These are phyloP conservation scores for Cudoniella acicularis DNA, from an alignment of 495 filamentous ascomycete genomes.

Conservation along the genomic window DNA sequence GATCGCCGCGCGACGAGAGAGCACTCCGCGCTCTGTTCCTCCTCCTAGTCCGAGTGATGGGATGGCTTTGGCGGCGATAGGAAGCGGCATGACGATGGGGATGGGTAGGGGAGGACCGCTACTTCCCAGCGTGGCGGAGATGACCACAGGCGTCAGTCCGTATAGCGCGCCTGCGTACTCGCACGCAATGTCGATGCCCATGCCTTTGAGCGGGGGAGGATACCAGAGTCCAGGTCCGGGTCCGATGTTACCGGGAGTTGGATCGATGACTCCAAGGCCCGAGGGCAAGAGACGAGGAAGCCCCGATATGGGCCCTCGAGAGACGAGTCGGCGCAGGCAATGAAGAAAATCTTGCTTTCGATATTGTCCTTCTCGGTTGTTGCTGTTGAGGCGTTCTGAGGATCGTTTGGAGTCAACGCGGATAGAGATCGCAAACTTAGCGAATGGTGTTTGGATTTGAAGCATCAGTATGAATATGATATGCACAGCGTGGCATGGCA, in stretches of 20 bases:
- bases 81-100: constrained; percentile 22
- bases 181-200: constrained; percentile 18
- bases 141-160: constrained; percentile 51
- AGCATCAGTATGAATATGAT: not conserved
- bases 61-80: constrained; percentile 29
- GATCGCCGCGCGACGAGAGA: constrained; percentile 36
- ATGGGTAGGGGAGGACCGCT: constrained; percentile 30
- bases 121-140: constrained; percentile 49
- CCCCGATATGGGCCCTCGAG: constrained; percentile 36
- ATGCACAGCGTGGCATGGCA: constrained; percentile 5
- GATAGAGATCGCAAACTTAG: not conserved
- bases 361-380: not conserved
- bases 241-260: constrained; percentile 33
- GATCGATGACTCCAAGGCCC: constrained; percentile 14
- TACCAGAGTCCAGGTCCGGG: constrained; percentile 43
- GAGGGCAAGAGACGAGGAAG: constrained; percentile 20
- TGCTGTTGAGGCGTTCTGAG: not conserved
- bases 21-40: constrained; percentile 33
- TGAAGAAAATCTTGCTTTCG: not conserved
- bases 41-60: constrained; percentile 32
- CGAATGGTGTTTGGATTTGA: constrained; percentile 3
- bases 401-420: not conserved
- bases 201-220: constrained; percentile 21
- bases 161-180: constrained; percentile 50
- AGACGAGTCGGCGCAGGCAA: constrained; percentile 42